Conservation (phyloP, 163 green algal species). For the Volvox carteri region DNA sequence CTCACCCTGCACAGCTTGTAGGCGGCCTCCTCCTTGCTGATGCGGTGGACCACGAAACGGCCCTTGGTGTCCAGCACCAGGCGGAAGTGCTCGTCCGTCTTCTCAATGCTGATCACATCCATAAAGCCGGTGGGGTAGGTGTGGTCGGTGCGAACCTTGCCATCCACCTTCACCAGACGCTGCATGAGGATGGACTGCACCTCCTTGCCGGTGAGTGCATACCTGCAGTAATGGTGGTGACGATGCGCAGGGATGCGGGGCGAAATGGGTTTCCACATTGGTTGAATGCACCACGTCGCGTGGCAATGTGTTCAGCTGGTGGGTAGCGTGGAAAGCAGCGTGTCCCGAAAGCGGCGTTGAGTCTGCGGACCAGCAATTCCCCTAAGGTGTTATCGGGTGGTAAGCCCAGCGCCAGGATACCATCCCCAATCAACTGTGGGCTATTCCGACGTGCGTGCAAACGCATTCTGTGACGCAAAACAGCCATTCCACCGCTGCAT, state of each 20-base stretch:
- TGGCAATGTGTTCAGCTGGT: no score
- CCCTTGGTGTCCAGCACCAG: conserved; percentile 98
- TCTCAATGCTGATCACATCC: conserved; percentile 98
- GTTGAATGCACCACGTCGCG: no score
- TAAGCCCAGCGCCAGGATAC: no score
- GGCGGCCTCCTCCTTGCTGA: conserved; percentile 93
- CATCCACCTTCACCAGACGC: conserved; percentile 97
- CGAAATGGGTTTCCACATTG: no score
- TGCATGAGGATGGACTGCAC: conserved; percentile 98
- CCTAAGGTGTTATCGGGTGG: no score
- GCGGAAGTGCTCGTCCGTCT: conserved; percentile 99
- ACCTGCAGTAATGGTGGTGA: conserved; percentile 76
- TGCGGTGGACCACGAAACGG: conserved; percentile 97
- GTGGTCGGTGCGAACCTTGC: conserved; percentile 97
- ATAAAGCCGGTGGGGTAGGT: conserved; percentile 98
- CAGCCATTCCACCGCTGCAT: no score
- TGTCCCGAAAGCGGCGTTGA: no score
- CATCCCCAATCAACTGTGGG: no score
- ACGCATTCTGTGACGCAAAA: no score
- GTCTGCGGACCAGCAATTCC: no score
- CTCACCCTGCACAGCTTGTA: conserved; percentile 99
- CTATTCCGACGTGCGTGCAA: no score
- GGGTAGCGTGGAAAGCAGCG: no score
- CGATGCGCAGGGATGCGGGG: not conserved
- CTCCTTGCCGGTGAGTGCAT: conserved; percentile 97